Base-by-base conservation (phyloP, 768 basidiomycete species). In the Psilocybe cubensis region DNA sequence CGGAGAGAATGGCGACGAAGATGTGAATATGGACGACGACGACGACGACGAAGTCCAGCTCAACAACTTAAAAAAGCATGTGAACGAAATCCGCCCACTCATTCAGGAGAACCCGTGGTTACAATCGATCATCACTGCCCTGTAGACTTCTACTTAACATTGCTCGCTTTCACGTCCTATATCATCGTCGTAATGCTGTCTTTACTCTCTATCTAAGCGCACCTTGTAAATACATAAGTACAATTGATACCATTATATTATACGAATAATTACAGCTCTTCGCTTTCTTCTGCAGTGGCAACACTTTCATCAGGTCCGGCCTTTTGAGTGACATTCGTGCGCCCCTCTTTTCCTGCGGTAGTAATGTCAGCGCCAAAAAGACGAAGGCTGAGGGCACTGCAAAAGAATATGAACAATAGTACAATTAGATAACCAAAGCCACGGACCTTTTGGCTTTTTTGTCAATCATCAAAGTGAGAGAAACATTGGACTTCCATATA, bases 371-470 rank as follows among this genome's bases (percentile, higher is more conserved):
- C 80, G 1, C 88, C 90, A 66, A 91, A 98, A 9, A 96, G 76
- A 2, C 95, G 87, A 45, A 94, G 74, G 57, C 92, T 94, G 58
- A 98, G 76, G 1, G 94, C 94, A 66, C 96, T 98, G 59, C 3
- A 51, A 8, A 56, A 51, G 51, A n/a, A 23, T 44, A 52, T 49
- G 46, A 47, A 38, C n/a, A 50, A 33, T 27, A 57, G 29, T 49
- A 40, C 18, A 11, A 10, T 42, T 33, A 23, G 33, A 33, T 11
- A 6, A 20, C n/a, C 24, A 25, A 9, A 3, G 9, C 29, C 28
- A 69, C 77, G 10, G 42, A 94, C 96, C 90, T 93, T 75, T 98
- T 98, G 23, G 94, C 92, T 67, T 91, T 91, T 73, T 98, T 99
- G 74, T 98, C 95, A 52, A 97, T 86, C 94, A 98, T 94, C 56